phyloP scores from a whole-genome alignment of 2,329 filamentous ascomycete species.

The Ophioceras dolichostomum region DNA sequence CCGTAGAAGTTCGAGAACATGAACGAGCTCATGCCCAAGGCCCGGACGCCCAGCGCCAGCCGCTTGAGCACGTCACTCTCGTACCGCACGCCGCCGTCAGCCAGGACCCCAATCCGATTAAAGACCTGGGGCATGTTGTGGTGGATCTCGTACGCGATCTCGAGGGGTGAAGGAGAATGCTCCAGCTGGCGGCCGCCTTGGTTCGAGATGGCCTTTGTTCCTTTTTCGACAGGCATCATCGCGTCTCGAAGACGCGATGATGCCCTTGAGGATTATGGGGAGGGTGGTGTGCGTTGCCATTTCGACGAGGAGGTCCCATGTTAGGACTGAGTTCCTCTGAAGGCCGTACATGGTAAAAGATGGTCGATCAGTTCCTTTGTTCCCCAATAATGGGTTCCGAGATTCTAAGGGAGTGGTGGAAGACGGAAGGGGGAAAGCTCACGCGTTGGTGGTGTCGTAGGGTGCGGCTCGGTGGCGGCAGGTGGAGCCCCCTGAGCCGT shows the following conservation, averaged over 20 bases:
- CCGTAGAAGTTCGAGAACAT: constrained; percentile 40
- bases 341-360: too few relatives aligned
- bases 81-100: constrained; percentile 24
- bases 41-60: constrained; percentile 8
- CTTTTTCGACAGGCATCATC: constrained; percentile 17
- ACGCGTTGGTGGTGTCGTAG: constrained; percentile 8
- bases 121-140: constrained; percentile 23
- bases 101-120: constrained; percentile 20
- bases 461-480: constrained; percentile 11
- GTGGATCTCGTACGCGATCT: constrained; percentile 18
- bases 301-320: constrained; percentile 14
- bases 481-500: constrained; percentile 12
- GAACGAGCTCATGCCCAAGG: constrained; percentile 12
- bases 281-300: constrained; percentile 19
- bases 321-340: background rate
- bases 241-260: constrained; percentile 25
- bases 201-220: constrained; percentile 24
- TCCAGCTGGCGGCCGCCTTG: constrained; percentile 29
- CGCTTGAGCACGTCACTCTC: constrained; percentile 26
- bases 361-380: too few relatives aligned
- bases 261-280: constrained; percentile 24
- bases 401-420: too few relatives aligned
- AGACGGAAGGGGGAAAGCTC: constrained; percentile 1
- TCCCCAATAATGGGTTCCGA: too few relatives aligned
- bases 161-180: constrained; percentile 19